Conservation (phyloP, 495 filamentous ascomycete genomes). For the Symbiotaphrina buchneri region DNA sequence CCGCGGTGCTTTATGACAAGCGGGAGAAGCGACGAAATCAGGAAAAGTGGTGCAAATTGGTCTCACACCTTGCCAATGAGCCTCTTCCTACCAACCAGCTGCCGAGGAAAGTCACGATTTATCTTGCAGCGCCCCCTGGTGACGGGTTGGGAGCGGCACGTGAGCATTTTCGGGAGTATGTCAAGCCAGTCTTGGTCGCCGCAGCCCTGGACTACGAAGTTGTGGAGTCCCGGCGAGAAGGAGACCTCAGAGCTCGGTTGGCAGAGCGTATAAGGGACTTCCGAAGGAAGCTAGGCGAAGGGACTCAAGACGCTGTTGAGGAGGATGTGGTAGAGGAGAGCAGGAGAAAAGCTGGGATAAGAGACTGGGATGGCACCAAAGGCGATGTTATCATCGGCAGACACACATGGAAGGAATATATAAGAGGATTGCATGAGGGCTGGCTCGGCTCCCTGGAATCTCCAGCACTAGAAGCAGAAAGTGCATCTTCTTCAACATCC, state of each 20-base stretch:
- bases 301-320: conserved; percentile 28
- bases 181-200: conserved; percentile 80
- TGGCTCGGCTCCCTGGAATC: conserved; percentile 72
- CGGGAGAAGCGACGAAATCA: conserved; percentile 65
- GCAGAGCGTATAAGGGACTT: conserved; percentile 60
- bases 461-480: conserved; percentile 10
- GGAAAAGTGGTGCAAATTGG: conserved; percentile 65
- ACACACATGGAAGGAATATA: conserved; percentile 94
- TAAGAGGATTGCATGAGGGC: conserved; percentile 82
- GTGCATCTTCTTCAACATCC: background rate
- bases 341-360: conserved; percentile 26
- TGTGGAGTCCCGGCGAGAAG: conserved; percentile 71
- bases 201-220: conserved; percentile 89
- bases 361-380: conserved; percentile 43
- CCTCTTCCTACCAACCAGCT: conserved; percentile 44
- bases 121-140: conserved; percentile 62
- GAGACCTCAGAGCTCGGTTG: conserved; percentile 60
- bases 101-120: conserved; percentile 71
- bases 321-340: conserved; percentile 12
- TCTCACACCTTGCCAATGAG: conserved; percentile 70
- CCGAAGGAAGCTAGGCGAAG: conserved; percentile 31
- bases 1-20: conserved; percentile 70
- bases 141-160: conserved; percentile 63
- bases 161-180: conserved; percentile 87
- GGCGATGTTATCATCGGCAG: conserved; percentile 81